These are phyloP conservation scores for Anacardium occidentale DNA, from an alignment of 345 rosid genomes.

Conservation along the genomic window DNA sequence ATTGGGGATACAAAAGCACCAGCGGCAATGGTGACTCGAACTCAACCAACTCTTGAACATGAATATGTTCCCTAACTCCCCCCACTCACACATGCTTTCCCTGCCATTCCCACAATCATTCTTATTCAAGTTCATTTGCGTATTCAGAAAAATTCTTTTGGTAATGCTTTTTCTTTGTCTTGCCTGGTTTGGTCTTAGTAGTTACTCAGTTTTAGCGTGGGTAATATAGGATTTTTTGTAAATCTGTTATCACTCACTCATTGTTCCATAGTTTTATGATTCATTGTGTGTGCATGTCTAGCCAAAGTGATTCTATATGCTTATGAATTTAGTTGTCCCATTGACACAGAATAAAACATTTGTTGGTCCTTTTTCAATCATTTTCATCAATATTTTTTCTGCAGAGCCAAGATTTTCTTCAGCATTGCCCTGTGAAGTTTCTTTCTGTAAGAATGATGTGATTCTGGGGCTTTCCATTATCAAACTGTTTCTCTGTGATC, in stretches of 20 bases:
- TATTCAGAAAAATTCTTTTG: slow-evolving; percentile 48
- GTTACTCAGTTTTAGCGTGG: slow-evolving; percentile 37
- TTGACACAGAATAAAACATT: slow-evolving; percentile 46
- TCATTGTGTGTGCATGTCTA: slow-evolving; percentile 45
- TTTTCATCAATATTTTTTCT: slow-evolving; percentile 8
- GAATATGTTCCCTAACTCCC: slow-evolving; percentile 69
- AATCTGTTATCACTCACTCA: slow-evolving; percentile 28
- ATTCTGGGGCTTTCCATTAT: neutral
- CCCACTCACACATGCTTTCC: slow-evolving; percentile 25
- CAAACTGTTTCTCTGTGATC: neutral
- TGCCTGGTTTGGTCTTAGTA: slow-evolving; percentile 28
- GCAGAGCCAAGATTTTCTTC: neutral
- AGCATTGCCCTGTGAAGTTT: neutral
- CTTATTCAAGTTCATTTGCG: slow-evolving; percentile 39
- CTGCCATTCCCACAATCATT: slow-evolving; percentile 31
- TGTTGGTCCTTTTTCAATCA: slow-evolving; percentile 16
- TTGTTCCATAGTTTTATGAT: slow-evolving; percentile 41
- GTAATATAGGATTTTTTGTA: slow-evolving; percentile 41
- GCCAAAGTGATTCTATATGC: slow-evolving; percentile 41
- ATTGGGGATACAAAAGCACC: slow-evolving; percentile 90
- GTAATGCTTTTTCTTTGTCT: slow-evolving; percentile 21
- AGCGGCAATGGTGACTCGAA: slow-evolving; percentile 70
- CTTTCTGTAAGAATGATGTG: neutral
- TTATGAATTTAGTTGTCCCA: slow-evolving; percentile 45
- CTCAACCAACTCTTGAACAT: slow-evolving; percentile 80